A percentile compares a stretch with the other conserved stretches of the same genome.
phyloP scores from a whole-genome alignment of 2,329 filamentous ascomycete species.

The Aspergillus unguis region DNA sequence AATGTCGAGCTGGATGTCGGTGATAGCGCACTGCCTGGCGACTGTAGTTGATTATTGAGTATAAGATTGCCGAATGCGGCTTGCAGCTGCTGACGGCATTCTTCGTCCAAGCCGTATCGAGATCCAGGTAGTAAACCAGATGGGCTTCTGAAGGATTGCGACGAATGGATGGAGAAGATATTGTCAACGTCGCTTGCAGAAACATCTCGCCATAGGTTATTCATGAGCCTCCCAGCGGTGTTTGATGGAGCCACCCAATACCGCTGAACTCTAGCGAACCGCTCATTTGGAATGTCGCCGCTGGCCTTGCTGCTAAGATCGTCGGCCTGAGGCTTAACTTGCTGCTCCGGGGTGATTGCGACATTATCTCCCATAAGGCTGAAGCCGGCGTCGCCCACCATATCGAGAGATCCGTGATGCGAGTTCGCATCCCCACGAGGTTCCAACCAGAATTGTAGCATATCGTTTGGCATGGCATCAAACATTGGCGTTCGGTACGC shows the following conservation, averaged over 20 bases:
- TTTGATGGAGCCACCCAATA: constrained; percentile 42
- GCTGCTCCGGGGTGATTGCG: constrained; percentile 21
- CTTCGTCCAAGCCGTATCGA: constrained; percentile 40
- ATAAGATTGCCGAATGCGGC: constrained; percentile 32
- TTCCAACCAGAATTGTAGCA: constrained; percentile 37
- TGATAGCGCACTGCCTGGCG: constrained; percentile 18
- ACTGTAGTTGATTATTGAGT: constrained; percentile 18
- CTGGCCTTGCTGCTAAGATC: constrained; percentile 21
- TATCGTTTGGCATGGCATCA: constrained; percentile 29
- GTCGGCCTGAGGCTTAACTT: constrained; percentile 23
- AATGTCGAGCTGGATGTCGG: constrained; percentile 20
- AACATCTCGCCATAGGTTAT: constrained; percentile 41
- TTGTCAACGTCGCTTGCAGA: constrained; percentile 38
- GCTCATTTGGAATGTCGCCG: constrained; percentile 38
- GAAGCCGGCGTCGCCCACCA: constrained; percentile 25
- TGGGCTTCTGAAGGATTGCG: constrained; percentile 20
- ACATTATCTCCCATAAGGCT: constrained; percentile 23
- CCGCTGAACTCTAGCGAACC: constrained; percentile 42
- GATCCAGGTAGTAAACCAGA: constrained; percentile 29
- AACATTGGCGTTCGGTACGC: constrained; percentile 24
- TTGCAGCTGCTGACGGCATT: constrained; percentile 41
- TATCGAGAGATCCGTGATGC: constrained; percentile 29
- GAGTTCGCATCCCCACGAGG: constrained; percentile 30
- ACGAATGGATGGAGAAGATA: constrained; percentile 33
- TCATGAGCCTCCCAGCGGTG: constrained; percentile 39